These are phyloP conservation scores for Wickerhamomyces rabaulensis DNA, from an alignment of 805 yeast genomes.

Conservation along the genomic window DNA sequence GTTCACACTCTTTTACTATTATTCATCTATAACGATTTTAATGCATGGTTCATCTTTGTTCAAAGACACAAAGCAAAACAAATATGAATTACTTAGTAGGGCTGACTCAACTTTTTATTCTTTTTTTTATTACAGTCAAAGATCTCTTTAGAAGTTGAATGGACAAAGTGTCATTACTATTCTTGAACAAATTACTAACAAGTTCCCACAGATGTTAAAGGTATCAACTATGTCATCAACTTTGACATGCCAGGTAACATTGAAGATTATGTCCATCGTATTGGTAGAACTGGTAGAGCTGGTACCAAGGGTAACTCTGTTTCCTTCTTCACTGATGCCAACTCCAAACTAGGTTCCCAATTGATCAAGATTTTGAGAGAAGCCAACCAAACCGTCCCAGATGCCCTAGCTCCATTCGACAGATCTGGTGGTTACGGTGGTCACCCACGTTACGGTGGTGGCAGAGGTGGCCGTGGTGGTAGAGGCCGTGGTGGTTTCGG, in stretches of 20 bases:
- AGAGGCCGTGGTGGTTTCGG: constrained; percentile 30
- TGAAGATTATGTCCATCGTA: constrained; percentile 98
- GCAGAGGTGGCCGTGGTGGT: constrained; percentile 28
- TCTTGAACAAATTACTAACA: constrained; percentile 23
- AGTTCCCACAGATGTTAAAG: constrained; percentile 78
- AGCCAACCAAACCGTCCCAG: constrained; percentile 89
- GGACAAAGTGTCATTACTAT: not conserved
- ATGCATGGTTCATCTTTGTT: not conserved
- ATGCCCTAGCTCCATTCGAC: constrained; percentile 69
- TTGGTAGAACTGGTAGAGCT: constrained; percentile 96
- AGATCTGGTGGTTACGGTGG: constrained; percentile 68
- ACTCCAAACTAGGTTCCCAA: constrained; percentile 85
- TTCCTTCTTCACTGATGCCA: constrained; percentile 86
- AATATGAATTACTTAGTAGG: not conserved
- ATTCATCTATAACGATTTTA: not conserved
- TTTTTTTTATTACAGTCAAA: not conserved
- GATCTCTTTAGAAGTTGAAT: not conserved
- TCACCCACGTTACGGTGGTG: constrained; percentile 41
- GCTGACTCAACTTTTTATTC: not conserved
- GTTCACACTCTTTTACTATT: not conserved
- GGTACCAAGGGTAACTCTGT: constrained; percentile 95
- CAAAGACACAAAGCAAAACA: not conserved
- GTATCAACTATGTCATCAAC: constrained; percentile 89
- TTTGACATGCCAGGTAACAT: constrained; percentile 97
- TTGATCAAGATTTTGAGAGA: constrained; percentile 86